Evolutionary conservation across 805 yeast species (phyloP), one percentile per base, ranked within the genome.

Genomic region (Starmerella powellii): DNA sequence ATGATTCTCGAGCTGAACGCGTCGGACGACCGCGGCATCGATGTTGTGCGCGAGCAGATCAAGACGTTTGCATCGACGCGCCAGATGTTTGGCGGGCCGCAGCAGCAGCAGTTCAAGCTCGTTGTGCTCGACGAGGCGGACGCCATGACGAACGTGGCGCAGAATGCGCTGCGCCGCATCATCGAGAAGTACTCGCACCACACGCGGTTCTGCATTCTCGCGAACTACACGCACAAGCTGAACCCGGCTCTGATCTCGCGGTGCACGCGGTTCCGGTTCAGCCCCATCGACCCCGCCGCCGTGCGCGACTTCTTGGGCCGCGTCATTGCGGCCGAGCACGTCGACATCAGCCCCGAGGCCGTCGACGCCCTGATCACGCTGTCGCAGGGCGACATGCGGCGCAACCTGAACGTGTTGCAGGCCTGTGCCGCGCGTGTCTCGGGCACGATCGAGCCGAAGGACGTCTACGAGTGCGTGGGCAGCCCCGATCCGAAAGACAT

Each of bases 1-100:
- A 84, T 85, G 94, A 95, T 91, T 2, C 64, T 91, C 45, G 99
- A 91, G 60, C 70, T 91, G 61, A 91, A 91, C 63, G 99, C 99
- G 3, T 80, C 94, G 3, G 99, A 91, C 61, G 99, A 91, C 62
- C 74, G 99, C 64, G 99, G 99, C 51, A 91, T 91, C 51, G 96
- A 88, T 54, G 97, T 91, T 34, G 97, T 91, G 16, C 73, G 99
- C 51, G 88, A 88, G 54, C 96, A 87, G 63, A 87, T 91, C 66
- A 91, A 91, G 67, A 86, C 82, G 53, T 91, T 91, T 64, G 98
- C 98, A 10, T 76, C 88, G 24, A 91, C 98, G 1, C 77, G 85
- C 70, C 98, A 91, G 60, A 88, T 91, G 41, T 91, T 88, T 63
- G 42, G 58, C 42, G 37, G 43, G 31, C 42, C 47, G 5, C 27